A percentile compares a stretch with the other conserved stretches of the same genome.
Evolutionary conservation across 345 rosid genomes (phyloP).

Genomic region (Psidium guajava): DNA sequence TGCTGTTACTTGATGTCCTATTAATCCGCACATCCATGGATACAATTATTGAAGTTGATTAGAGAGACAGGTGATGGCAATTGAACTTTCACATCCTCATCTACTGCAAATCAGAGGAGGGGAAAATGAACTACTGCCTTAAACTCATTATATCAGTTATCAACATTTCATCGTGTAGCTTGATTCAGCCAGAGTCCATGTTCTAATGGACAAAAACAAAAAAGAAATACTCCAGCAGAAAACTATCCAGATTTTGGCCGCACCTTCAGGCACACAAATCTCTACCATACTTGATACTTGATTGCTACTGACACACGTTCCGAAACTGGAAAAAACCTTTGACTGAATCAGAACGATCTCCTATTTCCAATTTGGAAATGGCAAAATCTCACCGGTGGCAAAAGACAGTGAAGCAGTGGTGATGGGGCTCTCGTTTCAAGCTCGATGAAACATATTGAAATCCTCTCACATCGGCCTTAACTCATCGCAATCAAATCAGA

Average conservation of each 20-base stretch:
- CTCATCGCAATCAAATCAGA: neutral
- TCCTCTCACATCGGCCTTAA: neutral
- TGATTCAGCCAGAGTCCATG: too few species aligned
- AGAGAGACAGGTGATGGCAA: neutral
- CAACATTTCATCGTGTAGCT: too few species aligned
- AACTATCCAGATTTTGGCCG: neutral
- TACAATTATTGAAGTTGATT: neutral
- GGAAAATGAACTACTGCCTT: too few species aligned
- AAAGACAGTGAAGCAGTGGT: too few species aligned
- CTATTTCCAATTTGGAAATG: neutral
- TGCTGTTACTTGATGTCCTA: constrained; percentile 58
- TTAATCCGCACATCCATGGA: constrained; percentile 27
- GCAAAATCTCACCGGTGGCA: neutral
- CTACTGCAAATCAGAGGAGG: too few species aligned
- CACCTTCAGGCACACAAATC: neutral
- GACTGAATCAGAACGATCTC: neutral
- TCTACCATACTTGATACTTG: accelerated
- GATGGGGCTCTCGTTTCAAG: neutral
- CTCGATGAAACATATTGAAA: neutral
- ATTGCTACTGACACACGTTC: neutral
- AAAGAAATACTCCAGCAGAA: neutral
- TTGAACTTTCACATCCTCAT: neutral
- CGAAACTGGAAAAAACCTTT: neutral
- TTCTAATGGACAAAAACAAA: neutral
- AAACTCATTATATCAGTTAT: too few species aligned